Evolutionary conservation across 371 early-diverging fungal species (phyloP), one percentile per base, ranked within the genome.

Genomic region (Rhizopus delemar): DNA sequence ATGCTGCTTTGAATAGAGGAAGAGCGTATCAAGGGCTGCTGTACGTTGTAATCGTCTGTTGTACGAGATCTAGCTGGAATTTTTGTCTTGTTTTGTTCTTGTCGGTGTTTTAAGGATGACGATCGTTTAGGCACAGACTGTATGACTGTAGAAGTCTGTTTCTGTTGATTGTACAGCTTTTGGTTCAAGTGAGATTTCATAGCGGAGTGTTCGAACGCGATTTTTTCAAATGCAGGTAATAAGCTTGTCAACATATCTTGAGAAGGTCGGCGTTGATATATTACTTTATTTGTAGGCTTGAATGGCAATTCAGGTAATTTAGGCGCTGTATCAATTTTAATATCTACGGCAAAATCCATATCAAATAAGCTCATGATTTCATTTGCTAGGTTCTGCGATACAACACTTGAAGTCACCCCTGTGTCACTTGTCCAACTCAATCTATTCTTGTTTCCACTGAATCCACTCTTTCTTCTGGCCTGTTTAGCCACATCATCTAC

Each of bases 281-380:
- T 6, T 8, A 43, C 43, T 54, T 52, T 43, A 41, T 48, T 49
- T 11, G 43, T 46, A 8, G 52, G 53, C 39, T 51, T 66, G 28
- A 66, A 66, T n/a, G 76, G 72, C 34, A 77, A 57, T 45, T 73
- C 74, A 12, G 75, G 80, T 50, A 74, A 65, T 49, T 67, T 71
- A 6, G 76, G 77, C 6, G 75, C 73, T 13, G 76, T 74, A 36
- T 69, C 65, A 4, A 74, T 56, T 16, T 75, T 68, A 13, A 77
- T 74, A 53, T 80, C 80, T 11, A 80, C 66, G 12, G 71, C 66
- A 39, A 80, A 80, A 16, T 80, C 81, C 81, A 80, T 80, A 58
- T 80, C 77, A 64, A 80, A 80, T 36, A 80, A 46, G 41, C 66
- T 75, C 75, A 77, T 80, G 31, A 80, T 63, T 46, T 80, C 78